Conservation (phyloP, 495 filamentous ascomycete species). For the Apiosordaria backusii region DNA sequence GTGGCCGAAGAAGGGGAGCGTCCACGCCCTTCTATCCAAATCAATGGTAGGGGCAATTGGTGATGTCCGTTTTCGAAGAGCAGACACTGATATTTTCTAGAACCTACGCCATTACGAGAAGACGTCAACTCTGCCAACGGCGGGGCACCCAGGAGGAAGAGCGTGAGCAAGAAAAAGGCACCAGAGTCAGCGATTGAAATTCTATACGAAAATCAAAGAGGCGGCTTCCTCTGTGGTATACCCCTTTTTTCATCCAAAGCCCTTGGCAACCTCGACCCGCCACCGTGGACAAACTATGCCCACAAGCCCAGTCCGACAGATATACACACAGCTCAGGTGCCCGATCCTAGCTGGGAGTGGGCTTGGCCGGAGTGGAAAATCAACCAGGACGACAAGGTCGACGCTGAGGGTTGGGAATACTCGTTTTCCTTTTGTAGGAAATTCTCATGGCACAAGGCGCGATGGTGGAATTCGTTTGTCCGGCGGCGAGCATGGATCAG, state of each 20-base stretch:
- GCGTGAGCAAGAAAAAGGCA: slow-evolving; percentile 21
- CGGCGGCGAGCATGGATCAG: slow-evolving; percentile 84
- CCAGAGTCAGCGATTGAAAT: slow-evolving; percentile 70
- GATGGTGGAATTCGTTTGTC: slow-evolving; percentile 91
- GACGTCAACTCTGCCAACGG: background rate
- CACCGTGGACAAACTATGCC: slow-evolving; percentile 76
- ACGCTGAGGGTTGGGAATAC: slow-evolving; percentile 96
- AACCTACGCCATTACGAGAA: slow-evolving; percentile 14
- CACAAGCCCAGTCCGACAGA: slow-evolving; percentile 74
- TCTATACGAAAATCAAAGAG: slow-evolving; percentile 90
- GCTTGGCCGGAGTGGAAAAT: slow-evolving; percentile 92
- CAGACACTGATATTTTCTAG: slow-evolving; percentile 6
- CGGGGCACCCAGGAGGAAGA: slow-evolving; percentile 1
- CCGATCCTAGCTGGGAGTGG: slow-evolving; percentile 96
- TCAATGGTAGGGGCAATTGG: slow-evolving; percentile 17
- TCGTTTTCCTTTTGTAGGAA: slow-evolving; percentile 73
- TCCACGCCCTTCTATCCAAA: slow-evolving; percentile 17
- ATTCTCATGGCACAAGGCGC: slow-evolving; percentile 87
- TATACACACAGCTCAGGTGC: slow-evolving; percentile 85
- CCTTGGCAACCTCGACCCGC: slow-evolving; percentile 80
- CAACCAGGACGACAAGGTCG: slow-evolving; percentile 76
- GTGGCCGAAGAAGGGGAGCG: background rate
- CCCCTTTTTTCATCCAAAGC: slow-evolving; percentile 83
- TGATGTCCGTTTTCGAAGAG: background rate
- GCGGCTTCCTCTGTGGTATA: slow-evolving; percentile 80